Evolutionary conservation across 2,329 filamentous ascomycete genomes (phyloP).

Genomic region (Phyllosticta capitalensis): DNA sequence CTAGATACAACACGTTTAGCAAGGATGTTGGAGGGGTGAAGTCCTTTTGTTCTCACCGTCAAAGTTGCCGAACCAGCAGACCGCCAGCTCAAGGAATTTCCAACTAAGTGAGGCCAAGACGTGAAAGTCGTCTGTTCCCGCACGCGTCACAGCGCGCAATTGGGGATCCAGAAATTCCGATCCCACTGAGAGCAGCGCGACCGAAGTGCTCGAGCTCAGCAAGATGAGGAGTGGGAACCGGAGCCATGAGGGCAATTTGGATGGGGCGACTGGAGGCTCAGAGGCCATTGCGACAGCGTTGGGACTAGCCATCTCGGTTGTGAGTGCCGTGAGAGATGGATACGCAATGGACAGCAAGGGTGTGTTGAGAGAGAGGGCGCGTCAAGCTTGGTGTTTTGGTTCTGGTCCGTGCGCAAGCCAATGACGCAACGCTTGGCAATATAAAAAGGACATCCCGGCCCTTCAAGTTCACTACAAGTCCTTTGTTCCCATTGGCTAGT

Average conservation of each 20-base stretch:
- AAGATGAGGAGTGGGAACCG: constrained; percentile 37
- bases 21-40: background rate
- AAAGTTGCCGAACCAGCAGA: constrained; percentile 65
- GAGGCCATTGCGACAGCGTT: constrained; percentile 12
- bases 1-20: constrained; percentile 20
- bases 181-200: constrained; percentile 53
- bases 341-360: background rate
- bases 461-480: background rate
- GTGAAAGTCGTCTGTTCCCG: constrained; percentile 52
- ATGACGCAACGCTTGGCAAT: background rate
- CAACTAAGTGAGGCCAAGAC: constrained; percentile 44
- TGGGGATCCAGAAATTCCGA: constrained; percentile 54
- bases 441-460: too few relatives aligned
- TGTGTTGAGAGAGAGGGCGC: constrained; percentile 3
- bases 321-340: background rate
- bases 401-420: background rate
- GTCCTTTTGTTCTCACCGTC: constrained; percentile 47
- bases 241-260: constrained; percentile 26
- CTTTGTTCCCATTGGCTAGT: background rate
- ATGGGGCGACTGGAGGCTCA: constrained; percentile 16
- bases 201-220: constrained; percentile 52
- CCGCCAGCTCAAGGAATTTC: constrained; percentile 55
- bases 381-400: constrained; percentile 7
- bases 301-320: constrained; percentile 7
- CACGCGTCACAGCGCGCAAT: constrained; percentile 57